A percentile compares a stretch with the other conserved stretches of the same genome.
phyloP scores from a whole-genome alignment of 2,329 filamentous ascomycete genomes.

The Nakataea oryzae region DNA sequence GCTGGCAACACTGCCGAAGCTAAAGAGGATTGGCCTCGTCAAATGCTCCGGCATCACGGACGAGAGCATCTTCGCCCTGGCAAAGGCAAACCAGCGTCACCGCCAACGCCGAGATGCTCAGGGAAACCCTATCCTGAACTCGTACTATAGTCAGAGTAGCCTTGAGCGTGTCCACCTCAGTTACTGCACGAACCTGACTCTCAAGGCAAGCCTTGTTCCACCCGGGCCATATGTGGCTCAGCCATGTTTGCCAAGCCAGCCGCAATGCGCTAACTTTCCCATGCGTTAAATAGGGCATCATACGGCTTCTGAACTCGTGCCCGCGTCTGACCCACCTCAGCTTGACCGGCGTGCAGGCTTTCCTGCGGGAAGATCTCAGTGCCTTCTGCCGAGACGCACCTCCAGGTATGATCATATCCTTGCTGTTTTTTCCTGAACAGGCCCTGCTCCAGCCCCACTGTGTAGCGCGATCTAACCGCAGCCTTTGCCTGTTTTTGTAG shows the following conservation, averaged over 20 bases:
- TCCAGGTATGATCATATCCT: conserved; percentile 38
- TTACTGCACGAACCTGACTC: conserved; percentile 79
- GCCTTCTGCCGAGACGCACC: conserved; percentile 81
- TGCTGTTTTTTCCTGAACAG: neutral
- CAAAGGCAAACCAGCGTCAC: conserved; percentile 52
- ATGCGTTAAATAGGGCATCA: conserved; percentile 58
- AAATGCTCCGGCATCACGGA: conserved; percentile 91
- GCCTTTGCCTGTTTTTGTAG: conserved; percentile 25
- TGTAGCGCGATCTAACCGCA: neutral
- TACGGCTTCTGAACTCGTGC: conserved; percentile 80
- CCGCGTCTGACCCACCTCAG: conserved; percentile 88
- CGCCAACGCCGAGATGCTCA: conserved; percentile 36
- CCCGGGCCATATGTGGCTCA: too few species aligned
- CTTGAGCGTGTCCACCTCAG: conserved; percentile 92
- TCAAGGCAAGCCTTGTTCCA: conserved; percentile 49
- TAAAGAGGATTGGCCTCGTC: conserved; percentile 88
- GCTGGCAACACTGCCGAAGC: conserved; percentile 77
- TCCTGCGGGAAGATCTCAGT: conserved; percentile 75
- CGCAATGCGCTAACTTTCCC: neutral
- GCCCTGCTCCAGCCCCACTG: neutral
- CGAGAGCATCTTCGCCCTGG: conserved; percentile 74
- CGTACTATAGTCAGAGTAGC: conserved; percentile 49
- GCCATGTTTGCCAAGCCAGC: neutral
- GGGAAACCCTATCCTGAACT: conserved; percentile 36
- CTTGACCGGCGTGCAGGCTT: conserved; percentile 86